Conservation (phyloP, 2,329 filamentous ascomycete species). For the Xylaria sp. region DNA sequence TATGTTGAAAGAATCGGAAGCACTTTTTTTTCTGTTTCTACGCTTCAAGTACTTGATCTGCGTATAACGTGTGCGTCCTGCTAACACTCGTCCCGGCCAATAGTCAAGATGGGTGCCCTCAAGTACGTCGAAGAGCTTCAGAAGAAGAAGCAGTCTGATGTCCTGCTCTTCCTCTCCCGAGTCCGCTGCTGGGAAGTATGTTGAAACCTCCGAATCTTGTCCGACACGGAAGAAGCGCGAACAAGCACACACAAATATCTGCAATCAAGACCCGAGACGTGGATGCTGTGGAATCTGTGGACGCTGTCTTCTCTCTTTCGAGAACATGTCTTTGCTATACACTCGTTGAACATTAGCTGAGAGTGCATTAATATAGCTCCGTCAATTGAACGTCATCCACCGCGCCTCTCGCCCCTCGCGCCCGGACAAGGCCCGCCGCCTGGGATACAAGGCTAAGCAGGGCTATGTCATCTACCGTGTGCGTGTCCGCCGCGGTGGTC, state of each 20-base stretch:
- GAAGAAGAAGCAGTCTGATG: constrained; percentile 99
- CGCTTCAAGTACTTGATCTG: not conserved
- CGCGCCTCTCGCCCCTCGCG: constrained; percentile 96
- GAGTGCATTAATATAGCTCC: constrained; percentile 99
- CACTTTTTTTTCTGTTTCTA: not conserved
- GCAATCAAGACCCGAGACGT: constrained; percentile 38
- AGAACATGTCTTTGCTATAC: constrained; percentile 76
- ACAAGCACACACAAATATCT: constrained; percentile 37
- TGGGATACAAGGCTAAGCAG: constrained; percentile 99
- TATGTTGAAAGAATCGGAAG: not conserved
- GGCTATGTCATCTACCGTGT: constrained; percentile 99
- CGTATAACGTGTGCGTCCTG: constrained; percentile 25
- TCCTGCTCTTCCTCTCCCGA: constrained; percentile 99
- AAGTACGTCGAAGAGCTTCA: constrained; percentile 99
- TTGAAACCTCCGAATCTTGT: constrained; percentile 50
- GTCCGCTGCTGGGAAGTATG: constrained; percentile 99
- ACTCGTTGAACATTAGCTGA: constrained; percentile 99
- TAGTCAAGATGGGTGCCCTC: constrained; percentile 95
- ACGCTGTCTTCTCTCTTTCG: constrained; percentile 43
- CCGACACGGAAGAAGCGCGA: constrained; percentile 37
- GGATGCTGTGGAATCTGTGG: constrained; percentile 45
- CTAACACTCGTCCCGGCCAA: constrained; percentile 34
- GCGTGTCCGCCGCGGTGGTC: constrained; percentile 96
- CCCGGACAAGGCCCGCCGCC: constrained; percentile 99
- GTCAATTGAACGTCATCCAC: constrained; percentile 99